A percentile compares a stretch with the other conserved stretches of the same genome.
Conservation (phyloP, 148 eudicot genomes). For the Limonium bicolor region DNA sequence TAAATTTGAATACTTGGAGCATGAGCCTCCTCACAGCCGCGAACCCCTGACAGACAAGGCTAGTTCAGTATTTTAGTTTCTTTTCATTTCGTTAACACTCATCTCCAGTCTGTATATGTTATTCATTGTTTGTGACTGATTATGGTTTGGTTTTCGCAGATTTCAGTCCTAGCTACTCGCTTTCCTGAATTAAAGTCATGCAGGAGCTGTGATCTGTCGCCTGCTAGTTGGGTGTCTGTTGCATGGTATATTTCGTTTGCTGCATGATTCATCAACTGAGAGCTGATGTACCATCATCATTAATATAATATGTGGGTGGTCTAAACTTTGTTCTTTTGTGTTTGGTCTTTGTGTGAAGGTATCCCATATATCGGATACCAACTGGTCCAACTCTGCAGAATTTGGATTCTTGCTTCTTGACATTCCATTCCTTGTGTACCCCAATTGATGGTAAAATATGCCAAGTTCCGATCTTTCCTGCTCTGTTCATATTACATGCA, state of each 20-base stretch:
- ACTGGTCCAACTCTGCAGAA: slow-evolving; percentile 85
- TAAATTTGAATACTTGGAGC: slow-evolving; percentile 57
- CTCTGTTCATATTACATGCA: no score
- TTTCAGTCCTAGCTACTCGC: slow-evolving; percentile 43
- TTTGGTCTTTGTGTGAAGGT: slow-evolving; percentile 24
- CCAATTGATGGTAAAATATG: slow-evolving; percentile 28
- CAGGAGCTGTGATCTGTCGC: slow-evolving; percentile 66
- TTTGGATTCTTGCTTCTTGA: slow-evolving; percentile 88
- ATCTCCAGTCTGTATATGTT: no score
- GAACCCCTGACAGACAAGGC: slow-evolving; percentile 94
- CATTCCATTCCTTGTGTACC: slow-evolving; percentile 74
- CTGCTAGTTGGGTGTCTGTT: slow-evolving; percentile 88
- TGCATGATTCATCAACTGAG: background rate
- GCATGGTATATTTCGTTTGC: slow-evolving; percentile 82
- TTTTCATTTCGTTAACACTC: no score
- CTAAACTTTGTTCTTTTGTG: slow-evolving; percentile 1
- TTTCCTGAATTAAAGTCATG: slow-evolving; percentile 52
- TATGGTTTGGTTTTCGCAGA: slow-evolving; percentile 23
- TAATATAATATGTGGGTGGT: background rate
- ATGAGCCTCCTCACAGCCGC: slow-evolving; percentile 52
- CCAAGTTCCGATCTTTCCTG: background rate
- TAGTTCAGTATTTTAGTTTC: no score
- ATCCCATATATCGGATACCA: slow-evolving; percentile 92
- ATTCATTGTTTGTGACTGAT: background rate
- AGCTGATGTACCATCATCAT: background rate